Conservation (phyloP, 169 alveolate species). For the Cardiosporidium cionae region DNA sequence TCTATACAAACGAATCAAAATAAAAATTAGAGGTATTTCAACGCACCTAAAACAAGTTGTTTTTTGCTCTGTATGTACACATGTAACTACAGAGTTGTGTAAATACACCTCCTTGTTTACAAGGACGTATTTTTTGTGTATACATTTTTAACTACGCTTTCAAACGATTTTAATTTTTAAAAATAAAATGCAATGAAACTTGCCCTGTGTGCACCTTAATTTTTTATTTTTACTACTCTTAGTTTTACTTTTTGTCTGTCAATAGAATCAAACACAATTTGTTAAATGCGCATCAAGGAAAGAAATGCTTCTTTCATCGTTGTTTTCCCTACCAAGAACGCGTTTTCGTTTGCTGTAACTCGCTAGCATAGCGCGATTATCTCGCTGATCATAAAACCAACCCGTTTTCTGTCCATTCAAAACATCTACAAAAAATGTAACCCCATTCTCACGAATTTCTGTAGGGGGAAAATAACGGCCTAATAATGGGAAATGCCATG, state of each 20-base stretch:
- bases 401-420: constrained; percentile 44
- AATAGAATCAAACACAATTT: neutral
- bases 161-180: too few relatives aligned
- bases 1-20: neutral
- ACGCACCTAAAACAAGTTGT: neutral
- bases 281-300: neutral
- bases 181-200: too few relatives aligned
- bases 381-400: constrained; percentile 41
- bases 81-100: too few relatives aligned
- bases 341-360: constrained; percentile 22
- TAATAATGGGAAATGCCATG: neutral
- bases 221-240: too few relatives aligned
- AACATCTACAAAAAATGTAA: constrained; percentile 40
- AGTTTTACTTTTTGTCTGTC: neutral
- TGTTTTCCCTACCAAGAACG: constrained; percentile 10
- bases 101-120: neutral
- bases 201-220: too few relatives aligned
- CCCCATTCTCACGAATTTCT: constrained; percentile 41
- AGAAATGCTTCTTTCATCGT: neutral
- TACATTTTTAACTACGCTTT: neutral
- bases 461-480: constrained; percentile 31
- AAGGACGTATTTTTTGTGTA: neutral
- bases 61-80: neutral
- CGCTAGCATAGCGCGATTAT: constrained; percentile 37
- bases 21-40: neutral